phyloP scores from a whole-genome alignment of 768 basidiomycete genomes.

The Sporobolomyces roseus region DNA sequence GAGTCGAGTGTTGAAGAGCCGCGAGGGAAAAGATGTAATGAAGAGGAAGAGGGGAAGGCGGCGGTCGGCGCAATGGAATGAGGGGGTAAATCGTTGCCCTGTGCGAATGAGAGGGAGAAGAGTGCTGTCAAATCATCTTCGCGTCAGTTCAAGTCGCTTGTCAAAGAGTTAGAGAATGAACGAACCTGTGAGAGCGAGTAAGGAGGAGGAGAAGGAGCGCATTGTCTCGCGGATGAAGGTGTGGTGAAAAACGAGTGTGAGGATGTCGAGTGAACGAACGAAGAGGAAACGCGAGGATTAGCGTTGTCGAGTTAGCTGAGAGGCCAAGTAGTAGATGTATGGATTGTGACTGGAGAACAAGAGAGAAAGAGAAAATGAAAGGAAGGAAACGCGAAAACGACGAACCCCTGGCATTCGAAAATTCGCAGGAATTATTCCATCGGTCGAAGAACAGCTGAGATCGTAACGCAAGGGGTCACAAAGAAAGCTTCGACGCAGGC shows the following conservation, averaged over 20 bases:
- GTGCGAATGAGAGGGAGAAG: not conserved
- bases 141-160: not conserved
- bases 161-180: not conserved
- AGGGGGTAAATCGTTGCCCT: not conserved
- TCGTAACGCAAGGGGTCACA: not conserved
- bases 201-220: not conserved
- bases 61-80: conserved; percentile 7
- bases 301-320: no score
- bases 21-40: not conserved
- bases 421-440: not conserved
- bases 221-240: no score
- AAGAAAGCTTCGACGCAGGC: no score
- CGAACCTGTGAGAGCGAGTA: not conserved
- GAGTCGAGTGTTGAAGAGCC: conserved; percentile 3
- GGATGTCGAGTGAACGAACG: no score
- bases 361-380: not conserved
- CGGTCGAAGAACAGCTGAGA: not conserved
- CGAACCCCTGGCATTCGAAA: conserved; percentile 3
- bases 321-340: no score
- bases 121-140: not conserved
- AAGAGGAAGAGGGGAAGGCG: no score
- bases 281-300: not conserved
- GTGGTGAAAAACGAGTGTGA: conserved; percentile 5
- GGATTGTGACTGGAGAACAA: not conserved
- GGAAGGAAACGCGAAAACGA: not conserved